Conservation (phyloP, 2,329 filamentous ascomycete species). For the Stemphylium vesicarium region DNA sequence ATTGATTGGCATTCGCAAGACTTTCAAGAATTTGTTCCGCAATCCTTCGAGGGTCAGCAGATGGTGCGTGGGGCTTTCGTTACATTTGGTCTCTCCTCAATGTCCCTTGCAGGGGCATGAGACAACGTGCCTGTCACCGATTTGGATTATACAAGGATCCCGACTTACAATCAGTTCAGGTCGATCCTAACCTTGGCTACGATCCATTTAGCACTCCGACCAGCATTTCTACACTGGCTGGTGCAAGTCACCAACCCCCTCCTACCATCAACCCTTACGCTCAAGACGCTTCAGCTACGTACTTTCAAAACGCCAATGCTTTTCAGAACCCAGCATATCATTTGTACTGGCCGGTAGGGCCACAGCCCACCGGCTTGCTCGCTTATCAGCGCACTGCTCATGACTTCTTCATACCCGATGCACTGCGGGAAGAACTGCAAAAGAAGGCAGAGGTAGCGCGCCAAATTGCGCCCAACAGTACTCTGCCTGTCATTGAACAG, state of each 20-base stretch:
- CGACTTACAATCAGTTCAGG: conserved; percentile 27
- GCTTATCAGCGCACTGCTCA: conserved; percentile 86
- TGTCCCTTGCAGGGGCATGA: neutral
- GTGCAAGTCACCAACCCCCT: conserved; percentile 45
- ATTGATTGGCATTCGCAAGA: conserved; percentile 57
- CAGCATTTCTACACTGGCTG: conserved; percentile 42
- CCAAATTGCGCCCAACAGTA: conserved; percentile 81
- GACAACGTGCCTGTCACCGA: neutral
- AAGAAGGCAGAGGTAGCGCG: conserved; percentile 85
- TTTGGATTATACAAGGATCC: neutral
- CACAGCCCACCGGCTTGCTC: conserved; percentile 79
- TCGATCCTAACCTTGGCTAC: conserved; percentile 49
- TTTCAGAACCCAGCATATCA: conserved; percentile 73
- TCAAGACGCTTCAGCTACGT: conserved; percentile 71
- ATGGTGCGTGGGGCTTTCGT: conserved; percentile 51
- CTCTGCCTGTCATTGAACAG: conserved; percentile 79
- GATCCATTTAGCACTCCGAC: conserved; percentile 53
- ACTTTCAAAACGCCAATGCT: conserved; percentile 65
- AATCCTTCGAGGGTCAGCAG: conserved; percentile 57
- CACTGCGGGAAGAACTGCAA: conserved; percentile 84
- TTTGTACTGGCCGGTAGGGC: conserved; percentile 85
- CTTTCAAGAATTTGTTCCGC: conserved; percentile 62
- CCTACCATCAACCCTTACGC: conserved; percentile 70
- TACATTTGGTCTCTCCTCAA: neutral
- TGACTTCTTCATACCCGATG: conserved; percentile 90